Evolutionary conservation across 148 eudicot species (phyloP).

Genomic region (Mesembryanthemum crystallinum): DNA sequence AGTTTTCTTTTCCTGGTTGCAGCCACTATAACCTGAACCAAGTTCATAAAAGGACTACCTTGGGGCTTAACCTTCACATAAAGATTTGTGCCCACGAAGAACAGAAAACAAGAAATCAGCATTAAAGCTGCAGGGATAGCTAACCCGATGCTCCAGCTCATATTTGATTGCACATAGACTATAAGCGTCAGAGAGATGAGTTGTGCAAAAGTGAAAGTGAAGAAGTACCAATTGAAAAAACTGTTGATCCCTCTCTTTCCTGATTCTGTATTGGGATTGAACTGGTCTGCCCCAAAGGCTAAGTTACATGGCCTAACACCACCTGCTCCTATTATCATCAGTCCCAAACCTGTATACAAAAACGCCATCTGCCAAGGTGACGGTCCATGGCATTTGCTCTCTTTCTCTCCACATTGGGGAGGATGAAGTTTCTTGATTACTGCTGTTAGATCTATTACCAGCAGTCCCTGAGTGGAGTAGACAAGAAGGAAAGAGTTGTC

Average conservation of each 20-base stretch:
- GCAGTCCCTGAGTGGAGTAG: slow-evolving; percentile 49
- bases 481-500: background rate
- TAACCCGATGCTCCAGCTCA: slow-evolving; percentile 80
- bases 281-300: slow-evolving; percentile 94
- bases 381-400: slow-evolving; percentile 42
- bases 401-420: slow-evolving; percentile 44
- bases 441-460: slow-evolving; percentile 60
- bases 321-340: slow-evolving; percentile 69
- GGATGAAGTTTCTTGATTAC: slow-evolving; percentile 68
- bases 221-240: slow-evolving; percentile 94
- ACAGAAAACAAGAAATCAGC: slow-evolving; percentile 49
- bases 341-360: slow-evolving; percentile 50
- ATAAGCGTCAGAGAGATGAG: slow-evolving; percentile 67
- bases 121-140: slow-evolving; percentile 68
- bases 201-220: slow-evolving; percentile 77
- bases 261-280: slow-evolving; percentile 71
- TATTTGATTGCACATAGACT: slow-evolving; percentile 68
- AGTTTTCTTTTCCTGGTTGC: slow-evolving; percentile 60
- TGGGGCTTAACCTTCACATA: slow-evolving; percentile 77
- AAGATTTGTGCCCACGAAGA: slow-evolving; percentile 55
- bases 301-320: slow-evolving; percentile 84
- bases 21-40: slow-evolving; percentile 59
- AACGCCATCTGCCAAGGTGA: slow-evolving; percentile 52
- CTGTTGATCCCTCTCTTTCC: slow-evolving; percentile 80
- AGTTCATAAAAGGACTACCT: slow-evolving; percentile 63